phyloP scores from a whole-genome alignment of 305 asterid genomes.

The Fraxinus floribunda region DNA sequence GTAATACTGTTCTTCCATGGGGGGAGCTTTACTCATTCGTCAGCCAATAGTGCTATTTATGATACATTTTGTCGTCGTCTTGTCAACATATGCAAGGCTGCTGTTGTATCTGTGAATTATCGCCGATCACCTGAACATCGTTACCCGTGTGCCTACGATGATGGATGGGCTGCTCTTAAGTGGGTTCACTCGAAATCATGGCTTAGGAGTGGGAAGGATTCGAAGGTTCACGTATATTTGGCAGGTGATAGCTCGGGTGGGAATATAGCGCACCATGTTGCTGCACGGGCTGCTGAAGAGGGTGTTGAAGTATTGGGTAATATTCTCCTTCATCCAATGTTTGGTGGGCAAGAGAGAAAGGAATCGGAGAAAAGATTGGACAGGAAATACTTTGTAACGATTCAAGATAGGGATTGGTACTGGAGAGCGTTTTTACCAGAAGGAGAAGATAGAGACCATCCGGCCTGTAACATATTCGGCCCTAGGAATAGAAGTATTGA shows the following conservation, averaged over 20 bases:
- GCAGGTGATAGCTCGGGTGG: constrained; percentile 17
- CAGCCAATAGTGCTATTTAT: not conserved
- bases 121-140: constrained; percentile 17
- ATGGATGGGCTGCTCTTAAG: constrained; percentile 31
- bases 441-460: constrained; percentile 33
- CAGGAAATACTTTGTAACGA: not conserved
- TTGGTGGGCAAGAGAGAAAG: constrained; percentile 32
- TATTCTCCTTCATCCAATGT: constrained; percentile 30
- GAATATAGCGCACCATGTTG: constrained; percentile 33
- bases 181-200: constrained; percentile 30
- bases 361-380: constrained; percentile 24
- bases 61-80: constrained; percentile 27
- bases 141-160: constrained; percentile 32
- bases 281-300: constrained; percentile 26
- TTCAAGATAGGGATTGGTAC: constrained; percentile 31
- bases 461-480: constrained; percentile 32
- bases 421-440: constrained; percentile 36
- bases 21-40: not conserved
- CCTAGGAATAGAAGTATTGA: constrained; percentile 21
- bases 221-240: constrained; percentile 29
- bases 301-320: constrained; percentile 26
- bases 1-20: not conserved
- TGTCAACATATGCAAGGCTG: constrained; percentile 28
- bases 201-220: constrained; percentile 26
- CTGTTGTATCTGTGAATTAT: constrained; percentile 30